These are phyloP conservation scores for Tetrapyrgos nigripes DNA, from an alignment of 1,284 basidiomycete genomes.

Conservation along the genomic window DNA sequence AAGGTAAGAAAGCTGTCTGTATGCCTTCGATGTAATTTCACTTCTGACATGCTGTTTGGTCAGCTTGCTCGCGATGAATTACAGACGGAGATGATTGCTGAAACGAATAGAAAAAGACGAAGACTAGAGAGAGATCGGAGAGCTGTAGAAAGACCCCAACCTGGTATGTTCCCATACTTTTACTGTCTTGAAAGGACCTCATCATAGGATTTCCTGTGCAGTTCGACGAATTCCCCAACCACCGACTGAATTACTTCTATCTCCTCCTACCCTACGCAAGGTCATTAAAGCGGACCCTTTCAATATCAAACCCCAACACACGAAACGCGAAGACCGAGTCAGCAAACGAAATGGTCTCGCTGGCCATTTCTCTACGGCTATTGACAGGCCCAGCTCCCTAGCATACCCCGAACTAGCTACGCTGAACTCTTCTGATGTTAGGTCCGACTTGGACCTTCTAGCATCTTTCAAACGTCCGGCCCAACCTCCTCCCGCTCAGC, in stretches of 20 bases:
- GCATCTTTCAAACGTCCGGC: constrained; percentile 46
- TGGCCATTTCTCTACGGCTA: constrained; percentile 14
- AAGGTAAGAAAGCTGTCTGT: constrained; percentile 51
- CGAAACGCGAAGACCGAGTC: constrained; percentile 15
- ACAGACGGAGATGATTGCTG: constrained; percentile 84
- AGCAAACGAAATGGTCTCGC: constrained; percentile 4
- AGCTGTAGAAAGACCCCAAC: constrained; percentile 73
- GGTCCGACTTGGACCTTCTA: constrained; percentile 61
- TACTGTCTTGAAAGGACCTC: constrained; percentile 3
- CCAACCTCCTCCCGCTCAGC: constrained; percentile 24
- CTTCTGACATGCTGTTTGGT: constrained; percentile 6
- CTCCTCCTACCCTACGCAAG: constrained; percentile 53
- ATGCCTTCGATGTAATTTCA: constrained; percentile 10
- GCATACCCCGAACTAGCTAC: constrained; percentile 62
- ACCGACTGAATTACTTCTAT: not conserved
- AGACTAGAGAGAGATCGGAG: constrained; percentile 83
- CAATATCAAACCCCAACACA: constrained; percentile 10
- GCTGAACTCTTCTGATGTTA: constrained; percentile 56
- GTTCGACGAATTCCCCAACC: constrained; percentile 56
- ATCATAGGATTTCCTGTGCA: constrained; percentile 24
- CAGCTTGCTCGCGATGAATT: constrained; percentile 74
- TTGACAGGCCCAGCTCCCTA: constrained; percentile 26
- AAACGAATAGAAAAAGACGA: constrained; percentile 82
- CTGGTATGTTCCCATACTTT: constrained; percentile 50
- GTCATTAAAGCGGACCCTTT: constrained; percentile 49